These are phyloP conservation scores for Phytopythium kandeliae DNA, from an alignment of 352 stramenopile genomes.

Conservation along the genomic window DNA sequence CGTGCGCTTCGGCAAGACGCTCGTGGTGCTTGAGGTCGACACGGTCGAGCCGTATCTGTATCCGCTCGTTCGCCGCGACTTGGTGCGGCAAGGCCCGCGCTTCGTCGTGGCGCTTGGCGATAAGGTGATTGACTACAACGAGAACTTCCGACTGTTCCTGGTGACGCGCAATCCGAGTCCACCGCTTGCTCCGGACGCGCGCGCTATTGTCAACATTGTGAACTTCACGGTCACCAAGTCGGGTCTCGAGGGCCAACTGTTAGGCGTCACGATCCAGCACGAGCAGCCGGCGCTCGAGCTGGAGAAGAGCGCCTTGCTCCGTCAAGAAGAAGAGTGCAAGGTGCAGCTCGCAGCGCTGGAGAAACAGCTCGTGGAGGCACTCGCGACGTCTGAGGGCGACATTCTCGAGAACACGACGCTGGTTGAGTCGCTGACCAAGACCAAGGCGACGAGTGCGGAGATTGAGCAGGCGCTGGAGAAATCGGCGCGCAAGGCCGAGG, in stretches of 20 bases:
- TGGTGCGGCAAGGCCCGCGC: constrained; percentile 88
- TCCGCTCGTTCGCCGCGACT: constrained; percentile 85
- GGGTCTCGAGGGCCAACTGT: constrained; percentile 90
- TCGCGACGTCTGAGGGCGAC: constrained; percentile 93
- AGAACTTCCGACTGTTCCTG: constrained; percentile 91
- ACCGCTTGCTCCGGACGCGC: constrained; percentile 81
- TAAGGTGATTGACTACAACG: constrained; percentile 94
- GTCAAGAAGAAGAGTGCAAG: constrained; percentile 94
- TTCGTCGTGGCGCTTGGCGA: constrained; percentile 90
- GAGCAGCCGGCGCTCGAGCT: constrained; percentile 93
- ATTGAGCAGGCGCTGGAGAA: constrained; percentile 87
- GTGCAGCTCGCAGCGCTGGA: constrained; percentile 91
- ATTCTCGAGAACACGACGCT: constrained; percentile 93
- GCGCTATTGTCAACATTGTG: constrained; percentile 89
- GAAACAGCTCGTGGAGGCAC: constrained; percentile 90
- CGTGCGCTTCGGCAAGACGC: constrained; percentile 95
- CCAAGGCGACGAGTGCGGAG: constrained; percentile 90
- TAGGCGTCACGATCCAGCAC: constrained; percentile 92
- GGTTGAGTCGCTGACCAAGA: constrained; percentile 92
- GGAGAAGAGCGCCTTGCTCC: constrained; percentile 89
- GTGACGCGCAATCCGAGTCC: constrained; percentile 90
- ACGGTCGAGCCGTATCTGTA: constrained; percentile 92
- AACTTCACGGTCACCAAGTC: constrained; percentile 96
- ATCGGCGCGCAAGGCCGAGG: constrained; percentile 86
- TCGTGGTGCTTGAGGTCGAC: constrained; percentile 92